Evolutionary conservation across 2,329 filamentous ascomycete species (phyloP).

Genomic region (Cladosporium sp.): DNA sequence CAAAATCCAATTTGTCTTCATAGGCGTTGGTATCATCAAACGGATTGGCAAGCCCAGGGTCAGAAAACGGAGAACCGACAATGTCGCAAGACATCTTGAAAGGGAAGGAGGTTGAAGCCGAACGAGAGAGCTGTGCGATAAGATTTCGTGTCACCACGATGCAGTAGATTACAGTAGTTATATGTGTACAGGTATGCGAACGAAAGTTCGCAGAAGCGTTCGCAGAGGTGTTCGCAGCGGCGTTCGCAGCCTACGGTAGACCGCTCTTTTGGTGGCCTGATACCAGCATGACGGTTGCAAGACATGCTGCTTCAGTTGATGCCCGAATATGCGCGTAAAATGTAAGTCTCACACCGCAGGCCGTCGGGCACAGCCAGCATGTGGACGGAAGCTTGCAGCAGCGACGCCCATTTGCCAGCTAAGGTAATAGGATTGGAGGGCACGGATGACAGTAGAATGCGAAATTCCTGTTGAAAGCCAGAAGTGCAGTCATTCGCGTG

Average conservation of each 20-base stretch:
- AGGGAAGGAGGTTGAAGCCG: not conserved
- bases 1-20: slow-evolving; percentile 13
- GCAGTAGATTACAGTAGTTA: slow-evolving; percentile 12
- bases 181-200: slow-evolving; percentile 17
- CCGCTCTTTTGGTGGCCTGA: not conserved
- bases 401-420: not conserved
- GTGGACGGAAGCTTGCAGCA: not conserved
- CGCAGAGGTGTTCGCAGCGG: slow-evolving; percentile 19
- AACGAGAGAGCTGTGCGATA: not conserved
- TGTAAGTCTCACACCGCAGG: not conserved
- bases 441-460: not conserved
- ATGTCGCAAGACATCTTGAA: slow-evolving; percentile 19
- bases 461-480: not conserved
- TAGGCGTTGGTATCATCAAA: slow-evolving; percentile 14
- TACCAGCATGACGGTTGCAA: not conserved
- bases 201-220: slow-evolving; percentile 23
- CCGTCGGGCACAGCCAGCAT: too few species aligned
- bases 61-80: slow-evolving; percentile 17
- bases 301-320: not conserved
- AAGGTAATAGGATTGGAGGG: not conserved
- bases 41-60: slow-evolving; percentile 5
- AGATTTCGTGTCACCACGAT: slow-evolving; percentile 17
- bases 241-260: slow-evolving; percentile 14
- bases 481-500: not conserved
- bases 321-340: not conserved